phyloP scores from a whole-genome alignment of 1,284 basidiomycete genomes.

The Marasmius fiardii region DNA sequence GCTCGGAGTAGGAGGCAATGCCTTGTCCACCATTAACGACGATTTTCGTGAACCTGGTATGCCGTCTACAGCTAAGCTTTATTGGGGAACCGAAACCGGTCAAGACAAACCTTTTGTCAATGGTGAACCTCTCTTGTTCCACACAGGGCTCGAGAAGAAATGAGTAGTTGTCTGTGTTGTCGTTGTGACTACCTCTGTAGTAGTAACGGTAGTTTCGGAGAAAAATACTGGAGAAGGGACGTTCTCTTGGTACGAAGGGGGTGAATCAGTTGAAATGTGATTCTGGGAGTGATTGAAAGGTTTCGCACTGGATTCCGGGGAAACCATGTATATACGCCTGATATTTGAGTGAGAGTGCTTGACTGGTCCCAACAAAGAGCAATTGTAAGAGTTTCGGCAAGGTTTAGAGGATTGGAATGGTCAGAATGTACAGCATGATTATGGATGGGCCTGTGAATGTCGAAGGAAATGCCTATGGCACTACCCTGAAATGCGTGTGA shows the following conservation, averaged over 20 bases:
- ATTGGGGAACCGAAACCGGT: not conserved
- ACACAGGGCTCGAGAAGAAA: slow-evolving; percentile 64
- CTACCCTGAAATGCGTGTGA: too few relatives aligned
- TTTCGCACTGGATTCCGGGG: not conserved
- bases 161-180: slow-evolving; percentile 50
- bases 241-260: slow-evolving; percentile 38
- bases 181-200: slow-evolving; percentile 46
- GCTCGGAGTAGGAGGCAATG: slow-evolving; percentile 62
- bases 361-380: too few relatives aligned
- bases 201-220: slow-evolving; percentile 48
- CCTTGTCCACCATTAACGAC: slow-evolving; percentile 51
- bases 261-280: slow-evolving; percentile 21
- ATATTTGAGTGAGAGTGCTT: too few relatives aligned
- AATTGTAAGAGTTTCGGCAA: too few relatives aligned
- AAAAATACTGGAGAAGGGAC: slow-evolving; percentile 35
- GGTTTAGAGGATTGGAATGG: too few relatives aligned
- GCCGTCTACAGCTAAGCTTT: slow-evolving; percentile 2
- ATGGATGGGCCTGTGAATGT: too few relatives aligned
- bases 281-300: not conserved
- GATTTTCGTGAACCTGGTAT: slow-evolving; percentile 16
- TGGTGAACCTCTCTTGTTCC: slow-evolving; percentile 49
- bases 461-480: too few relatives aligned
- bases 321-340: not conserved
- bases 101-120: slow-evolving; percentile 13
- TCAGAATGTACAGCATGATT: too few relatives aligned